Base-by-base conservation (phyloP, 129 eudicot species). In the Silybum marianum region DNA sequence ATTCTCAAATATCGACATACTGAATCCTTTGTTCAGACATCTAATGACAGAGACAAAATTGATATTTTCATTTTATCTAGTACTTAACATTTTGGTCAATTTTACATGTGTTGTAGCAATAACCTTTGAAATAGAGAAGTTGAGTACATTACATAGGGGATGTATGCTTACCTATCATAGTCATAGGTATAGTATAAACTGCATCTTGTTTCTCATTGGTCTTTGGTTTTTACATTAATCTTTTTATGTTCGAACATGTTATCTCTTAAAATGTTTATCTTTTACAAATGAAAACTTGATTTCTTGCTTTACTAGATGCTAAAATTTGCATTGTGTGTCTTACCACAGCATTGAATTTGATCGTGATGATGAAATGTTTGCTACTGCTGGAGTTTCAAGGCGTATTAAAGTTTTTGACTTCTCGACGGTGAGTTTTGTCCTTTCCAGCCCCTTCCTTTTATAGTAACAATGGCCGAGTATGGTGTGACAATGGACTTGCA, bases 301-400 rank as follows among this genome's bases (percentile, higher is more conserved):
- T 11, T 36, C 71, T 19, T 77, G 39, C 34, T 63, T 62, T 60
- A 68, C 66, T 67, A 42, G 7, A 39, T 66, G 24, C 77, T 48
- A 25, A 51, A 26, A 11, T 81, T 71, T 70, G 75, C 81, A 69
- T 54, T 22, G 39, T 82, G 48, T 81, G 75, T 60, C 60, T 78
- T 54, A 48, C 74, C 54, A 73, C 87, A 91, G 95, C 86, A 91
- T 91, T 80, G 95, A 91, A 75, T 91, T 88, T 85, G 91, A 91
- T 72, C 86, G 92, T 19, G 95, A 91, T 85, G 95, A 91, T 85
- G 95, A 88, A 81, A 19, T 88, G 71, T 87, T 91, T 88, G 95
- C 95, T 85, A 91, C 95, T 62, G 95, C 95, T 85, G 95, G 92
- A 8, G 95, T 91, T 83, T 91, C 95, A 77, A 84, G 91, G 78